phyloP scores from a whole-genome alignment of 2,329 filamentous ascomycete genomes.

The Aureobasidium musti region DNA sequence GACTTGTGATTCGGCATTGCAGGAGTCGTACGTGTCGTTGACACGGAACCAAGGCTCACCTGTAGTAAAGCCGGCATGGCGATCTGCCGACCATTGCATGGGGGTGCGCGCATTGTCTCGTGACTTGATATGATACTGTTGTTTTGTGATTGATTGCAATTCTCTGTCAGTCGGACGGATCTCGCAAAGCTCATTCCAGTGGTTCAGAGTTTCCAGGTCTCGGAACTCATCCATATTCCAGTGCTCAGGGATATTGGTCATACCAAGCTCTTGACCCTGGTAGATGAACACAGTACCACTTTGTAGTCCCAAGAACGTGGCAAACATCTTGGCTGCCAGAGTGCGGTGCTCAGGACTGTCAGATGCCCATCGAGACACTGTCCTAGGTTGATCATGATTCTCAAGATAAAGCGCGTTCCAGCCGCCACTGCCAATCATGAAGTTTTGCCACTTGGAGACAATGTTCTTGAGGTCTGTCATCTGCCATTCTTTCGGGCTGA shows the following conservation, averaged over 20 bases:
- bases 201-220: conserved; percentile 30
- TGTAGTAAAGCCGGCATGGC: conserved; percentile 62
- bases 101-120: conserved; percentile 69
- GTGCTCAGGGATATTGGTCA: conserved; percentile 53
- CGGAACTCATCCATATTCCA: conserved; percentile 45
- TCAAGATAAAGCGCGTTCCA: conserved; percentile 66
- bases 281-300: conserved; percentile 59
- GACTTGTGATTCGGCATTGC: conserved; percentile 45
- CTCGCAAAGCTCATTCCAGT: conserved; percentile 21
- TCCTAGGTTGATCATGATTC: conserved; percentile 63
- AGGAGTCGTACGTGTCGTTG: conserved; percentile 36
- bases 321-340: conserved; percentile 53
- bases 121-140: conserved; percentile 55
- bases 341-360: conserved; percentile 51
- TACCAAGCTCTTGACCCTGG: conserved; percentile 66
- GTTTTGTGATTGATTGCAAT: conserved; percentile 1
- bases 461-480: conserved; percentile 57
- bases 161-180: not conserved
- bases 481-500: conserved; percentile 45
- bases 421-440: conserved; percentile 60
- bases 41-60: conserved; percentile 68
- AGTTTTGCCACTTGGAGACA: conserved; percentile 59
- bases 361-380: conserved; percentile 56
- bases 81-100: conserved; percentile 64
- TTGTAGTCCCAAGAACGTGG: conserved; percentile 1